Conservation (phyloP, 768 basidiomycete genomes). For the Hericium alpestre region DNA sequence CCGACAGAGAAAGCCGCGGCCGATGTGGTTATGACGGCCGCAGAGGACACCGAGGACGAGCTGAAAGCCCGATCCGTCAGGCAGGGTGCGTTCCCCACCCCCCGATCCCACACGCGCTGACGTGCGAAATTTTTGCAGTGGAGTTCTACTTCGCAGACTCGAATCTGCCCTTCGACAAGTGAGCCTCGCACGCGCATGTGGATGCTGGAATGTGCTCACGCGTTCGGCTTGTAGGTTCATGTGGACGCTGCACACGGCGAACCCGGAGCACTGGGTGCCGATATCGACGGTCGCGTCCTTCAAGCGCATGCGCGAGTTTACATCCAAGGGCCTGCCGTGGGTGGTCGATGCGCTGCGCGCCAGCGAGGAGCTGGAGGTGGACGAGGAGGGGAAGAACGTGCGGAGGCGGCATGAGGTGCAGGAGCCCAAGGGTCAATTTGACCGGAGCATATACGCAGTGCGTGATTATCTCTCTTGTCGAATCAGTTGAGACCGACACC, state of each 20-base stretch:
- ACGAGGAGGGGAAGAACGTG: slow-evolving; percentile 61
- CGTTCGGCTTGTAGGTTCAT: slow-evolving; percentile 57
- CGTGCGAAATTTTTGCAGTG: slow-evolving; percentile 34
- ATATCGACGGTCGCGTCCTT: slow-evolving; percentile 82
- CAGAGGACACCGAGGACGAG: slow-evolving; percentile 26
- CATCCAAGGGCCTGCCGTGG: slow-evolving; percentile 51
- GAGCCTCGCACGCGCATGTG: slow-evolving; percentile 9
- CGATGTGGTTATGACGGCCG: background rate
- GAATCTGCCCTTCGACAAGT: slow-evolving; percentile 91
- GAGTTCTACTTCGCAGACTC: slow-evolving; percentile 96
- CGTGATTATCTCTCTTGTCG: slow-evolving; percentile 22
- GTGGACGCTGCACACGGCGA: slow-evolving; percentile 82
- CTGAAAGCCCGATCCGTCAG: slow-evolving; percentile 38
- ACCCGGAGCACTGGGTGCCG: slow-evolving; percentile 82
- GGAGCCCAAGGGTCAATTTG: slow-evolving; percentile 68
- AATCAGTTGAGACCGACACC: background rate
- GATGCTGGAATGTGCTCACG: background rate
- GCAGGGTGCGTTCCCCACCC: slow-evolving; percentile 34
- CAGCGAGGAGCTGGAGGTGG: slow-evolving; percentile 56
- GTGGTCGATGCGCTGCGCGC: slow-evolving; percentile 54
- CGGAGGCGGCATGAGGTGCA: slow-evolving; percentile 66
- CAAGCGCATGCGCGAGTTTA: slow-evolving; percentile 84
- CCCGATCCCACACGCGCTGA: background rate
- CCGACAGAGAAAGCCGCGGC: background rate
- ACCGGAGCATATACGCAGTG: slow-evolving; percentile 83